Conservation (phyloP, 352 stramenopile genomes). For the Thalassiosira livingstoniorum region DNA sequence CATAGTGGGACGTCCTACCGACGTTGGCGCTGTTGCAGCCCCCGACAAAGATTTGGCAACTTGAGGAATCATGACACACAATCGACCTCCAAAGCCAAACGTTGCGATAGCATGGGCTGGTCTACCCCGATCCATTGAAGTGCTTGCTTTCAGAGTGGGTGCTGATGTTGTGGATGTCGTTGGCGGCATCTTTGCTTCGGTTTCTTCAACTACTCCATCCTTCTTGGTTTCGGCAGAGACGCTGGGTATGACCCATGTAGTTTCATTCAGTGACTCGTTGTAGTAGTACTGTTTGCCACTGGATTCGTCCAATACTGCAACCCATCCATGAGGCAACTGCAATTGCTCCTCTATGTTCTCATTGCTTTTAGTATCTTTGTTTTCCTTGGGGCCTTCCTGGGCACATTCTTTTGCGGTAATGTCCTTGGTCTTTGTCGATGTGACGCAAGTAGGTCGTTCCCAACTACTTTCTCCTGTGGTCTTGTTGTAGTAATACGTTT, state of each 20-base stretch:
- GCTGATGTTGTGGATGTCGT: constrained; percentile 68
- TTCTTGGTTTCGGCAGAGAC: neutral
- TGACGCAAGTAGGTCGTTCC: constrained; percentile 39
- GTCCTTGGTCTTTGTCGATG: neutral
- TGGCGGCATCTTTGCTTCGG: constrained; percentile 41
- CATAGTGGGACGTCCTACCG: constrained; percentile 21
- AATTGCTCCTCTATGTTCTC: neutral
- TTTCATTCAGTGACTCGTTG: constrained; percentile 51
- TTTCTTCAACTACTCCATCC: constrained; percentile 55
- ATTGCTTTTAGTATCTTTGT: neutral
- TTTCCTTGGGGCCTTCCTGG: neutral
- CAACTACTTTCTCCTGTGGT: constrained; percentile 61
- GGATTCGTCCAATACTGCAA: constrained; percentile 46
- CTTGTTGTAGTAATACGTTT: constrained; percentile 67
- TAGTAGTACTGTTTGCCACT: constrained; percentile 60
- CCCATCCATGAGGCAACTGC: constrained; percentile 41
- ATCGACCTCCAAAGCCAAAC: constrained; percentile 80
- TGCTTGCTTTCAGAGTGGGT: no score
- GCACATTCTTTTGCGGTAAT: neutral
- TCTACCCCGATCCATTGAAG: constrained; percentile 29
- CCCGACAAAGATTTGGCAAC: constrained; percentile 51
- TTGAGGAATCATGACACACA: constrained; percentile 72
- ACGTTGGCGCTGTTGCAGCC: neutral
- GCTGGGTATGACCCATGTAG: constrained; percentile 55
- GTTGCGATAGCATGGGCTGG: constrained; percentile 65